phyloP scores from a whole-genome alignment of 1,284 basidiomycete genomes.

The Irpex lacteus region DNA sequence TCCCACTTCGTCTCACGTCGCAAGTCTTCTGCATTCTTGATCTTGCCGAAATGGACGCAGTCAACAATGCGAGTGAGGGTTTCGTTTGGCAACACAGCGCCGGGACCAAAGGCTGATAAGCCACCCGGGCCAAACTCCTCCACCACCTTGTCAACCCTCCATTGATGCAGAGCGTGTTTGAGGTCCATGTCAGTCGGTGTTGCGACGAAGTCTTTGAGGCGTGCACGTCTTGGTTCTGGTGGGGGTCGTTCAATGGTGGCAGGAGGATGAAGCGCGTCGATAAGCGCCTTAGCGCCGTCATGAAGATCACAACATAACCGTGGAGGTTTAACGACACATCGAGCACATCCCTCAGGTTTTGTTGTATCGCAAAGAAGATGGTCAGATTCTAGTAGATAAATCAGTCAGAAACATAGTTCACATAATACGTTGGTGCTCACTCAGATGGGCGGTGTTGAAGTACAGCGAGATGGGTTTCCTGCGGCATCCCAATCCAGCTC shows the following conservation, averaged over 20 bases:
- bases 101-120: conserved; percentile 5
- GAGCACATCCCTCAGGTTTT: background rate
- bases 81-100: conserved; percentile 19
- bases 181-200: background rate
- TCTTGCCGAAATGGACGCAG: conserved; percentile 19
- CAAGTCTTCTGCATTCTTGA: conserved; percentile 2
- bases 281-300: background rate
- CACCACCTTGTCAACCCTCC: conserved; percentile 3
- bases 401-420: background rate
- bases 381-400: background rate
- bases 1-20: background rate
- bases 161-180: background rate
- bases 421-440: background rate
- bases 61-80: conserved; percentile 21
- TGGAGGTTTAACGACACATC: background rate
- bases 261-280: background rate
- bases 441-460: background rate
- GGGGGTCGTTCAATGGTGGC: background rate
- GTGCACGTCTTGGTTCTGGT: background rate
- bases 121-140: background rate
- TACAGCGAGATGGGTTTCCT: background rate
- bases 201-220: background rate
- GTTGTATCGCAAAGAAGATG: background rate
- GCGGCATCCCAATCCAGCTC: background rate
- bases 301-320: background rate